Evolutionary conservation across 202 grass and related monocot species (phyloP).

Genomic region (Eragrostis tef): DNA sequence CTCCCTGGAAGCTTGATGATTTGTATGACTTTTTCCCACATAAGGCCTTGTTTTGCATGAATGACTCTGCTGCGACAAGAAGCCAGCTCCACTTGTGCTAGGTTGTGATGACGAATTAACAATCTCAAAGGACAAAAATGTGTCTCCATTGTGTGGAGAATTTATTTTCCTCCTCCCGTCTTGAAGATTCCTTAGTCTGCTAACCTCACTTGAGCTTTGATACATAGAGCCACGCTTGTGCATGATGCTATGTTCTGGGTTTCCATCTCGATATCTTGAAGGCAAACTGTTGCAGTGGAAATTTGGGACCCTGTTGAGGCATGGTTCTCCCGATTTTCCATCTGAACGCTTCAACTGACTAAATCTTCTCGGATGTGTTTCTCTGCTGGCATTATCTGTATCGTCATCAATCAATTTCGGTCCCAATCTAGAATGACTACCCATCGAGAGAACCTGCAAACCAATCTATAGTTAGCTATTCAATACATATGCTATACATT

Average conservation of each 20-base stretch:
- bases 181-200: constrained; percentile 65
- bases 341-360: constrained; percentile 57
- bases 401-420: constrained; percentile 38
- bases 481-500: not conserved
- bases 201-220: constrained; percentile 80
- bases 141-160: constrained; percentile 35
- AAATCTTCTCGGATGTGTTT: constrained; percentile 48
- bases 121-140: constrained; percentile 71
- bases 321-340: constrained; percentile 45
- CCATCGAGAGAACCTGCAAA: constrained; percentile 52
- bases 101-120: constrained; percentile 52
- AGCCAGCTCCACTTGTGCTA: constrained; percentile 51
- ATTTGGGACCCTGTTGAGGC: constrained; percentile 56
- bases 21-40: constrained; percentile 37
- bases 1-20: constrained; percentile 53
- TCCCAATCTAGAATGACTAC: constrained; percentile 41
- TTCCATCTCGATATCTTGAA: constrained; percentile 51
- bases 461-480: constrained; percentile 26
- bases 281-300: constrained; percentile 87
- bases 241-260: constrained; percentile 46
- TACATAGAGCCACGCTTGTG: constrained; percentile 85
- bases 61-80: constrained; percentile 6
- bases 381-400: constrained; percentile 51
- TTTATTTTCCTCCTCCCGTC: constrained; percentile 70
- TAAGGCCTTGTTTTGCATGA: constrained; percentile 46